phyloP scores from a whole-genome alignment of 371 early-diverging fungal species.

The Catenaria anguillulae region DNA sequence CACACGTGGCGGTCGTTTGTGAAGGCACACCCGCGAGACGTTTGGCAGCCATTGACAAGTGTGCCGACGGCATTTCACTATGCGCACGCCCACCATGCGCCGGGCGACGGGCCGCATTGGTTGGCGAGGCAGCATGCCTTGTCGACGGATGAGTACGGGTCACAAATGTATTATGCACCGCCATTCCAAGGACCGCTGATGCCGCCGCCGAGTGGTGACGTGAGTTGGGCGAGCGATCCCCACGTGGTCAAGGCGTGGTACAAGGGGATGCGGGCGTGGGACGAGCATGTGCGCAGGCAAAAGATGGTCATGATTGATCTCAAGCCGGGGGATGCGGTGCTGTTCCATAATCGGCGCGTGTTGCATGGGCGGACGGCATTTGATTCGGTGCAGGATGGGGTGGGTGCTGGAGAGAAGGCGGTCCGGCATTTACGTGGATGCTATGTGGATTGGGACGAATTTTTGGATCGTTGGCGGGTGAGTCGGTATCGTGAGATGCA shows the following conservation, averaged over 20 bases:
- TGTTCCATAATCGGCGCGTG: slow-evolving; percentile 72
- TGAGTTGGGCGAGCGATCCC: slow-evolving; percentile 18
- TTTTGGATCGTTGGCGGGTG: slow-evolving; percentile 43
- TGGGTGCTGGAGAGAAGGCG: slow-evolving; percentile 15
- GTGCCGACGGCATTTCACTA: slow-evolving; percentile 72
- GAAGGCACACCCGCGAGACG: slow-evolving; percentile 33
- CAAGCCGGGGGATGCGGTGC: slow-evolving; percentile 52
- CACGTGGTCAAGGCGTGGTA: slow-evolving; percentile 42
- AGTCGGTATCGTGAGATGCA: neutral
- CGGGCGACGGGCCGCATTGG: slow-evolving; percentile 10
- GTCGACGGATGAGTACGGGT: neutral
- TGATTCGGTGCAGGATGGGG: slow-evolving; percentile 46
- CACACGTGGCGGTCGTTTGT: slow-evolving; percentile 44
- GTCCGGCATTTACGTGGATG: slow-evolving; percentile 60
- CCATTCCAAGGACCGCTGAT: slow-evolving; percentile 76
- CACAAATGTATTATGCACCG: slow-evolving; percentile 58
- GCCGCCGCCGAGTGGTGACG: slow-evolving; percentile 6
- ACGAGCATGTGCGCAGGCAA: slow-evolving; percentile 39
- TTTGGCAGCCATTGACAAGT: slow-evolving; percentile 36
- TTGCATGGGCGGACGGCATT: slow-evolving; percentile 68
- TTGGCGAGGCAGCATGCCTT: slow-evolving; percentile 44
- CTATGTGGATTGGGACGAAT: slow-evolving; percentile 61
- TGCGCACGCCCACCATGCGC: slow-evolving; percentile 46
- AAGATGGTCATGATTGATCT: slow-evolving; percentile 47
- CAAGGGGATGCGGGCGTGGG: slow-evolving; percentile 49